Conservation (phyloP, 805 yeast genomes). For the Wickerhamomyces ciferrii region DNA sequence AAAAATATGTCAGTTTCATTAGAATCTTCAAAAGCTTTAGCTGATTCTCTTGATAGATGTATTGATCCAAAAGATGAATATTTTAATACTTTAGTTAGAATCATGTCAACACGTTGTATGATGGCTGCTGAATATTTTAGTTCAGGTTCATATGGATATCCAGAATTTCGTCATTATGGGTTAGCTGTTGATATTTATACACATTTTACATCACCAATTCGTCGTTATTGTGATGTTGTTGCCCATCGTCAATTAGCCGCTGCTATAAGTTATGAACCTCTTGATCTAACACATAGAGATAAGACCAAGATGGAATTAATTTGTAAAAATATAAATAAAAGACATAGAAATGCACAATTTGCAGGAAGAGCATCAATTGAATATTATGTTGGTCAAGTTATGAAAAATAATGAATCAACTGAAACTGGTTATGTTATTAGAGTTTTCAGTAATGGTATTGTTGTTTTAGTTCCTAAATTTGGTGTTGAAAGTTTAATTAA, state of each 20-base stretch:
- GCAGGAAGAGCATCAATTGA: constrained; percentile 98
- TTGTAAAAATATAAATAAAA: constrained; percentile 82
- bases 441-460: constrained; percentile 92
- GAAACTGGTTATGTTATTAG: constrained; percentile 91
- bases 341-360: constrained; percentile 97
- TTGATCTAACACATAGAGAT: constrained; percentile 80
- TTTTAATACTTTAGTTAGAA: constrained; percentile 88
- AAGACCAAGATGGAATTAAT: constrained; percentile 85
- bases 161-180: constrained; percentile 95
- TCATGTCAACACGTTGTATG: constrained; percentile 98
- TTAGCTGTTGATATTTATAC: constrained; percentile 96
- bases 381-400: constrained; percentile 96
- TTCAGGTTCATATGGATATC: constrained; percentile 82
- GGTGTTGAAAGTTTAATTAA: constrained; percentile 94
- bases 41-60: constrained; percentile 90
- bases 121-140: constrained; percentile 98
- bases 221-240: constrained; percentile 96
- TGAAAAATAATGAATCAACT: constrained; percentile 73
- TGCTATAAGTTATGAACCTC: constrained; percentile 90
- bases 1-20: constrained; percentile 72
- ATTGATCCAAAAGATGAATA: constrained; percentile 79
- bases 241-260: constrained; percentile 98
- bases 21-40: constrained; percentile 85
- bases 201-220: constrained; percentile 96
- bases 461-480: constrained; percentile 89